phyloP scores from a whole-genome alignment of 495 filamentous ascomycete species.

The Staphylotrichum longicolle region DNA sequence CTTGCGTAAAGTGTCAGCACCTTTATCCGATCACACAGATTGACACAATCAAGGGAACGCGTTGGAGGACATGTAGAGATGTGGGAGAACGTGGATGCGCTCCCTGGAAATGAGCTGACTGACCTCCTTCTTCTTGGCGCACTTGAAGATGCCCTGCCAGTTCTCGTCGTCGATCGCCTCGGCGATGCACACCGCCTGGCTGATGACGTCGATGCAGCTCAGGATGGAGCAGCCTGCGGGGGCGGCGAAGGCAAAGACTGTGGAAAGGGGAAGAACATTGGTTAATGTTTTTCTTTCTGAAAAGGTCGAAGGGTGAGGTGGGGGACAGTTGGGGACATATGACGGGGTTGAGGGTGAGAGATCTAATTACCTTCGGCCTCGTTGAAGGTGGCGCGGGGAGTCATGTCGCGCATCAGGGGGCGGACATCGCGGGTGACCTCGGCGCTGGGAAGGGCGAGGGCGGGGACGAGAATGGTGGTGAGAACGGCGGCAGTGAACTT shows the following conservation, averaged over 20 bases:
- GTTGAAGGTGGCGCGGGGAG: conserved; percentile 21
- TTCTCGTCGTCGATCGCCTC: conserved; percentile 22
- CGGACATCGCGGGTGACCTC: not conserved
- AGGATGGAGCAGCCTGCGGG: conserved; percentile 21
- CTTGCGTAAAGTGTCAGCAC: conserved; percentile 6
- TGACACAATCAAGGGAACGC: too few species aligned
- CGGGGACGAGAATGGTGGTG: not conserved
- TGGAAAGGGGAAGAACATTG: not conserved
- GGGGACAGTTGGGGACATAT: too few species aligned
- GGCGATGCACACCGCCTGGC: conserved; percentile 22
- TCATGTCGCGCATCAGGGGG: conserved; percentile 15
- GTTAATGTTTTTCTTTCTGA: not conserved
- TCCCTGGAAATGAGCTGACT: not conserved
- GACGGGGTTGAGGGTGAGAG: not conserved
- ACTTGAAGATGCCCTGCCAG: conserved; percentile 22
- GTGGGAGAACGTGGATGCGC: not conserved
- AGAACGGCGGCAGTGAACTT: too few species aligned
- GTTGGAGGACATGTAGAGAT: too few species aligned
- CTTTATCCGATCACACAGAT: too few species aligned
- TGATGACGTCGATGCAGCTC: conserved; percentile 25
- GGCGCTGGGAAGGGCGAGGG: conserved; percentile 15
- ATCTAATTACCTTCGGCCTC: conserved; percentile 19
- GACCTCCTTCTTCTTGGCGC: conserved; percentile 26
- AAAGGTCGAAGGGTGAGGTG: too few species aligned
- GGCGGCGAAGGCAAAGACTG: conserved; percentile 23